Evolutionary conservation across 1,284 basidiomycete genomes (phyloP), one percentile per base, ranked within the genome.

Genomic region (Anthracocystis setariae): DNA sequence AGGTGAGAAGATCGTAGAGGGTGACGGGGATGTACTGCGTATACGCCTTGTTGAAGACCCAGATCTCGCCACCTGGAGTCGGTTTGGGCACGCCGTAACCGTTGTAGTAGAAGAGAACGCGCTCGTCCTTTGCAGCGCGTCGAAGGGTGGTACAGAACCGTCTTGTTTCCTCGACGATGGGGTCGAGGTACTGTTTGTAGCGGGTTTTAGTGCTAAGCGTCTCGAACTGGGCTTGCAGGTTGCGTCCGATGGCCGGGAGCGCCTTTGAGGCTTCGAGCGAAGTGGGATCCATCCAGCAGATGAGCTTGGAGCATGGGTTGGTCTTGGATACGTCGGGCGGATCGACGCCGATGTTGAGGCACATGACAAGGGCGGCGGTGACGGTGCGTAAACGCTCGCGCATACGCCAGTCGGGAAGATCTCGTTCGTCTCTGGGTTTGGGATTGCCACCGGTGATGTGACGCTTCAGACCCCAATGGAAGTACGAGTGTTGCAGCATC

Each of bases 21-120:
- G 93, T 94, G 21, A 98, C 92, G 0, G 95, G 95, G 59, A 98
- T 98, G 83, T 98, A 98, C 84, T 98, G 96, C 0, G 96, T 98
- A 84, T 98, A 98, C 69, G 90, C 92, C 80, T 91, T 88, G 84
- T 98, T 98, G 86, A 98, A 98, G 59, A 96, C 95, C 95, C 95
- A 98, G 54, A 98, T 88, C 84, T 98, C 96, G 23, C 96, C 95
- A 66, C 93, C 94, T 0, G 92, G 88, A 0, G 96, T 98, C 3
- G 95, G 96, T 79, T 94, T 95, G 1, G 96, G 95, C 15, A 98
- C 95, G 32, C 95, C 95, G 74, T 97, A 96, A 3, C 95, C 96
- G 78, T 98, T 98, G 86, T 98, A 98, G 85, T 98, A 94, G 84
- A 98, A 97, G 35, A 98, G 86, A 12, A 94, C 90, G 2, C 96